phyloP scores from a whole-genome alignment of 108 stramenopile species.

The Licmophora abbreviata region DNA sequence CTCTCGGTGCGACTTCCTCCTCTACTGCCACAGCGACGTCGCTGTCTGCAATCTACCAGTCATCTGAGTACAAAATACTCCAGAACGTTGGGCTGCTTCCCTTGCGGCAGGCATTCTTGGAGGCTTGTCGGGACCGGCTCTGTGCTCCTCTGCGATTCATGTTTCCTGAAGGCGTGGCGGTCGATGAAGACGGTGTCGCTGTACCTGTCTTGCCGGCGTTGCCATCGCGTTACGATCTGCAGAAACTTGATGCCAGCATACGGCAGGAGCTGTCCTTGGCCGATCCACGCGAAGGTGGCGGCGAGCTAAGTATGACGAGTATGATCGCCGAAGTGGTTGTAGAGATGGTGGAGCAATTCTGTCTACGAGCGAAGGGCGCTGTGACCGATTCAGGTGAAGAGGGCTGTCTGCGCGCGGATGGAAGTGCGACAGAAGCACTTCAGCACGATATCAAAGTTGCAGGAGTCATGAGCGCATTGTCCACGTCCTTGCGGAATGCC shows the following conservation, averaged over 20 bases:
- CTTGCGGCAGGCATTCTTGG: constrained; percentile 61
- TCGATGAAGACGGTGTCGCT: constrained; percentile 68
- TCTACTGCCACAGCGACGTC: constrained; percentile 19
- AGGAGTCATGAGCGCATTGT: constrained; percentile 44
- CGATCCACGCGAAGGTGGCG: constrained; percentile 79
- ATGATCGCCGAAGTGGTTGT: constrained; percentile 78
- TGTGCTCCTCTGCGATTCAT: constrained; percentile 72
- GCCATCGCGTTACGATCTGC: constrained; percentile 75
- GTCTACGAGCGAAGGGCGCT: constrained; percentile 52
- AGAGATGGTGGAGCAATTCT: constrained; percentile 60
- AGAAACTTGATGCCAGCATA: constrained; percentile 67
- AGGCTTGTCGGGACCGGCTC: constrained; percentile 50
- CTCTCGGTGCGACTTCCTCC: constrained; percentile 2
- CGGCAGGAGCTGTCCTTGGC: constrained; percentile 74
- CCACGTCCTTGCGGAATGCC: constrained; percentile 42
- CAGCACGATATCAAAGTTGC: constrained; percentile 75
- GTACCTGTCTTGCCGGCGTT: constrained; percentile 46
- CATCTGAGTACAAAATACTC: constrained; percentile 58
- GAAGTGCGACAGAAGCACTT: constrained; percentile 48
- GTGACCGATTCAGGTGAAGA: constrained; percentile 51
- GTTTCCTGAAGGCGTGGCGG: constrained; percentile 68
- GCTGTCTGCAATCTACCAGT: constrained; percentile 56
- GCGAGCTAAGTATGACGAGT: constrained; percentile 56
- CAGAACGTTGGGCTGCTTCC: constrained; percentile 57
- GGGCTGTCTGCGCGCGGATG: constrained; percentile 30